Conservation (phyloP, 305 asterid genomes). For the Fraxinus xanthoxyloides region DNA sequence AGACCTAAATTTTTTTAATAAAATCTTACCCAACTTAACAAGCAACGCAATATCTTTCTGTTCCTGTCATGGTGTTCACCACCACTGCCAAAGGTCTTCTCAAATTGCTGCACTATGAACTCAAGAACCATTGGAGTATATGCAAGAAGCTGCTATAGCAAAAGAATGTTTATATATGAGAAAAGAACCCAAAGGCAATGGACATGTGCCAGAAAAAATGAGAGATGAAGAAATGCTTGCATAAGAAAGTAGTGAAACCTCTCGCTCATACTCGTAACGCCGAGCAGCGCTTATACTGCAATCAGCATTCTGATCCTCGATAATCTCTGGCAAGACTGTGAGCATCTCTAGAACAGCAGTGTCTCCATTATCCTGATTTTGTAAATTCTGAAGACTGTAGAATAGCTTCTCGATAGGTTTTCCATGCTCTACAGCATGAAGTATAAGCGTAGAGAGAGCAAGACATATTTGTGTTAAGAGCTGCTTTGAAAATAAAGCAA, state of each 20-base stretch:
- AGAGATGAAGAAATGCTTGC: slow-evolving; percentile 18
- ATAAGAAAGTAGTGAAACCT: slow-evolving; percentile 51
- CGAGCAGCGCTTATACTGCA: slow-evolving; percentile 44
- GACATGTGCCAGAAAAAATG: background rate
- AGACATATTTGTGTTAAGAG: slow-evolving; percentile 92
- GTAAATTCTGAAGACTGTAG: slow-evolving; percentile 69
- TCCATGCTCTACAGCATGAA: slow-evolving; percentile 73
- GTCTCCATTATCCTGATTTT: slow-evolving; percentile 64
- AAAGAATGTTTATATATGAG: slow-evolving; percentile 32
- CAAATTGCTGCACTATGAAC: slow-evolving; percentile 71
- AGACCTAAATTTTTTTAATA: slow-evolving; percentile 3
- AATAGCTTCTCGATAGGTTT: slow-evolving; percentile 76
- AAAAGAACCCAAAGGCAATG: slow-evolving; percentile 19
- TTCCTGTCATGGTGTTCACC: slow-evolving; percentile 53
- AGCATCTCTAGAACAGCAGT: slow-evolving; percentile 73
- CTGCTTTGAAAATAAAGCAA: slow-evolving; percentile 39
- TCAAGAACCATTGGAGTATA: slow-evolving; percentile 77
- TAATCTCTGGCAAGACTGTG: slow-evolving; percentile 84
- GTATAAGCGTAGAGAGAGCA: slow-evolving; percentile 73
- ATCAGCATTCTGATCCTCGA: slow-evolving; percentile 67
- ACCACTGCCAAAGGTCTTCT: slow-evolving; percentile 44
- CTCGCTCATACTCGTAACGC: slow-evolving; percentile 66
- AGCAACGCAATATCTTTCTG: slow-evolving; percentile 80
- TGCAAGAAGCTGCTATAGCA: slow-evolving; percentile 72
- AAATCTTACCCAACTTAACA: slow-evolving; percentile 84